phyloP scores from a whole-genome alignment of 2,329 filamentous ascomycete species.

The Teratosphaeria destructans region DNA sequence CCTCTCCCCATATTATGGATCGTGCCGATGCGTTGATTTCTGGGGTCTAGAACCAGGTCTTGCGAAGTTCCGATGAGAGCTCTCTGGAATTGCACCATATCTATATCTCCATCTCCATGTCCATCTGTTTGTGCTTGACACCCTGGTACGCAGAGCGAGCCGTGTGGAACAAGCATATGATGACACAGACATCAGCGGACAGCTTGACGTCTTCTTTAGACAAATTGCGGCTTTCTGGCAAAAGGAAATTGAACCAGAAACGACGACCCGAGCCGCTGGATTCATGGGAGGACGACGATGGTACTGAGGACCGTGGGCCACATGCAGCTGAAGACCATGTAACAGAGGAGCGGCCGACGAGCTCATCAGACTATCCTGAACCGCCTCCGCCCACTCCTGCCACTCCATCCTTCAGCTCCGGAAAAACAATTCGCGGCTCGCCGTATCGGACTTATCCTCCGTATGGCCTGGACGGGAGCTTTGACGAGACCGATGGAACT shows the following conservation, averaged over 20 bases:
- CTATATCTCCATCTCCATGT: too few species aligned
- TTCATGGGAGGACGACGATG: slow-evolving; percentile 67
- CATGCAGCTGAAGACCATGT: background rate
- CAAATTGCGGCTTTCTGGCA: slow-evolving; percentile 24
- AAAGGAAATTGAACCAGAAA: slow-evolving; percentile 31
- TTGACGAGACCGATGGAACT: slow-evolving; percentile 5
- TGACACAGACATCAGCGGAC: slow-evolving; percentile 10
- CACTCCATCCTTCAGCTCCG: slow-evolving; percentile 36
- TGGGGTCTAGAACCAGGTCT: background rate
- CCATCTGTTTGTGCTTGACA: too few species aligned
- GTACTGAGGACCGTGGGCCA: slow-evolving; percentile 22
- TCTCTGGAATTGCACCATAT: slow-evolving; percentile 3
- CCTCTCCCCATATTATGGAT: background rate
- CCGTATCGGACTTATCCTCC: slow-evolving; percentile 17
- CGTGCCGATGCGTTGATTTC: background rate
- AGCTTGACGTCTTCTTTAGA: slow-evolving; percentile 19
- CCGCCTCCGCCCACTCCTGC: slow-evolving; percentile 60
- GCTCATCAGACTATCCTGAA: slow-evolving; percentile 25
- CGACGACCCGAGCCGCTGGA: slow-evolving; percentile 37
- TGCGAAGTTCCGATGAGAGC: background rate
- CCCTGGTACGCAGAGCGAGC: too few species aligned
- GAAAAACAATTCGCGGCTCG: slow-evolving; percentile 4
- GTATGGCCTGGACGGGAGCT: slow-evolving; percentile 13
- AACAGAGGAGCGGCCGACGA: slow-evolving; percentile 15
- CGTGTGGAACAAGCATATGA: background rate